A percentile compares a stretch with the other conserved stretches of the same genome.
phyloP scores from a whole-genome alignment of 768 basidiomycete genomes.

The Porphyrellus cyaneotinctus region DNA sequence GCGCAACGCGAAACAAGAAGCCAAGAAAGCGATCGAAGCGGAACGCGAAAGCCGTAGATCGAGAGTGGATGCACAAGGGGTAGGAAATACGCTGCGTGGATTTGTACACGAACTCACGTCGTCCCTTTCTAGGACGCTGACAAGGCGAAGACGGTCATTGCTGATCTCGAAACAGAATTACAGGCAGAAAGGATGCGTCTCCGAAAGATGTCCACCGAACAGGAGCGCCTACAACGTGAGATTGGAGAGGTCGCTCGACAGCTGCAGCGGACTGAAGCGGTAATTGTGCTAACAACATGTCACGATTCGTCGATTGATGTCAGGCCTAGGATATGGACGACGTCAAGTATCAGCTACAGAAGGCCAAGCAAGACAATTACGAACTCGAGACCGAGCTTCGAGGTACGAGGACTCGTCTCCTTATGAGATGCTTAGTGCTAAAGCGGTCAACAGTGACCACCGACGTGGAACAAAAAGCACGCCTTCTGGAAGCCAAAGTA shows the following conservation, averaged over 20 bases:
- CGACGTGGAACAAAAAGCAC: constrained; percentile 69
- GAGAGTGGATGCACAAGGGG: constrained; percentile 52
- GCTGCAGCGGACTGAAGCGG: constrained; percentile 67
- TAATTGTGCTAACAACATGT: constrained; percentile 24
- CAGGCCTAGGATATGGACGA: constrained; percentile 71
- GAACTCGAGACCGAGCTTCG: constrained; percentile 71
- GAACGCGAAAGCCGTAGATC: constrained; percentile 47
- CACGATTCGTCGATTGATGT: constrained; percentile 1
- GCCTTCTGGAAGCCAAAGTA: constrained; percentile 62
- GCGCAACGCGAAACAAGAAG: constrained; percentile 54
- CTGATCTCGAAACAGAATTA: constrained; percentile 69
- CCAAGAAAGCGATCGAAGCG: constrained; percentile 47
- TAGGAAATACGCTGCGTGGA: constrained; percentile 27
- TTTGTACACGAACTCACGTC: not conserved
- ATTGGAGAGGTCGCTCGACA: constrained; percentile 60
- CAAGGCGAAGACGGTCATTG: constrained; percentile 57
- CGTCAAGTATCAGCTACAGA: constrained; percentile 62
- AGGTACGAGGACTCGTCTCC: constrained; percentile 39
- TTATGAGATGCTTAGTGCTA: not conserved
- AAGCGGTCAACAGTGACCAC: constrained; percentile 44
- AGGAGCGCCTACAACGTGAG: constrained; percentile 58
- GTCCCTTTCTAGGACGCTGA: constrained; percentile 56
- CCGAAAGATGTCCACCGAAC: constrained; percentile 59
- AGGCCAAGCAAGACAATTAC: constrained; percentile 68
- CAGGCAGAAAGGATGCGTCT: constrained; percentile 66